Conservation (phyloP, 2,329 filamentous ascomycete genomes). For the Fusarium sp. region DNA sequence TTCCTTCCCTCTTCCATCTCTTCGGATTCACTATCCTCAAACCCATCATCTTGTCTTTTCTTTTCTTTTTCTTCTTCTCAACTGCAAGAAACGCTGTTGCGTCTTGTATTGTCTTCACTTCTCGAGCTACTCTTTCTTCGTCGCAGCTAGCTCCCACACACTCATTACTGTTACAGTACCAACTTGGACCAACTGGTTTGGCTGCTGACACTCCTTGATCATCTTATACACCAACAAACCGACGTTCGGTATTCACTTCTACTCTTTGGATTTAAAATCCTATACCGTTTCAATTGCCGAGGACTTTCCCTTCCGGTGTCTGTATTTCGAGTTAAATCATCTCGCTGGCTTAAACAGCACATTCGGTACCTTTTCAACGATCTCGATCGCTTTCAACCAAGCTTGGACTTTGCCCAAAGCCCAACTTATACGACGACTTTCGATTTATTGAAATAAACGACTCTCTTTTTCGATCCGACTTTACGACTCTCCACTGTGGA, state of each 20-base stretch:
- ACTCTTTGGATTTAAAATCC: constrained; percentile 16
- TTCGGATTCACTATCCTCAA: constrained; percentile 41
- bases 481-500: constrained; percentile 33
- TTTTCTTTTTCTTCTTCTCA: constrained; percentile 44
- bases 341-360: constrained; percentile 46
- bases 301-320: constrained; percentile 34
- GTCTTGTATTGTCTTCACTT: constrained; percentile 46
- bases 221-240: constrained; percentile 29
- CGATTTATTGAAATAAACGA: constrained; percentile 33
- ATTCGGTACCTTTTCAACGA: constrained; percentile 39
- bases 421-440: constrained; percentile 37
- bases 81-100: constrained; percentile 47
- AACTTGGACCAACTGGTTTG: constrained; percentile 67
- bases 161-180: constrained; percentile 49
- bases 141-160: constrained; percentile 49
- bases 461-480: constrained; percentile 24
- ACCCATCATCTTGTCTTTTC: constrained; percentile 30
- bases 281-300: constrained; percentile 16
- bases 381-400: constrained; percentile 32
- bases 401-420: constrained; percentile 22
- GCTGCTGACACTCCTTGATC: constrained; percentile 66
- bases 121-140: constrained; percentile 55
- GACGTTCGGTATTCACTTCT: constrained; percentile 26
- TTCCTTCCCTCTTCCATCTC: constrained; percentile 34
- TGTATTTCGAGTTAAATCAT: constrained; percentile 45